Evolutionary conservation across 2,329 filamentous ascomycete species (phyloP), one percentile per base, ranked within the genome.

Genomic region (Thelonectria discophora): DNA sequence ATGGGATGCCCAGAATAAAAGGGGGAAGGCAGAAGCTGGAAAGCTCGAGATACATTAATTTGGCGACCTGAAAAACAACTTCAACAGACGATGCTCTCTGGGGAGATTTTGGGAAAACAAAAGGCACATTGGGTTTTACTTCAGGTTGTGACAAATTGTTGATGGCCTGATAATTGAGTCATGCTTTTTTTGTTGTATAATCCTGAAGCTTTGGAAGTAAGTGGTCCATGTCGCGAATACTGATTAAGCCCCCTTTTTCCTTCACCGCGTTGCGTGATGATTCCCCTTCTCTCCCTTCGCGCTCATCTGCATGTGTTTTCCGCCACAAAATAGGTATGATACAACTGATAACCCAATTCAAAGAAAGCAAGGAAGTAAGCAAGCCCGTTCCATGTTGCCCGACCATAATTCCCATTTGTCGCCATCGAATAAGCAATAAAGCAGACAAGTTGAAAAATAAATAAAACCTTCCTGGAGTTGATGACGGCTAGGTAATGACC

Each of bases 271-370:
- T 24, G 39, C 24, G 53, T 27, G 39, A 45, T 30, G 52, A n/a
- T n/a, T n/a, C n/a, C n/a, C n/a, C n/a, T n/a, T n/a, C n/a, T n/a
- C 49, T 18, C 46, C 45, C 45, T 15, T 49, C 17, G 30, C 21
- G 30, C 40, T 45, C 48, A 24, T 58, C 42, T 24, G 39, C 58
- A 45, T 58, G 51, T 32, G 50, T 32, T 45, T 39, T 50, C 55
- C 39, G 55, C 34, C n/a, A n/a, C n/a, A n/a, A 40, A 34, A 42
- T 47, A 60, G 52, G 50, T 58, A 62, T 62, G 50, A 43, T 62
- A 55, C 60, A 58, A 34, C 40, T 40, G 27, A 11, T 50, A 58
- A 55, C 34, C 18, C 24, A n/a, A n/a, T n/a, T n/a, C n/a, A 20
- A 51, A 50, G 53, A 21, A 34, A 13, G 32, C 8, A 34, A 34